Conservation (phyloP, 2,329 filamentous ascomycete species). For the Diaporthe helianthi region DNA sequence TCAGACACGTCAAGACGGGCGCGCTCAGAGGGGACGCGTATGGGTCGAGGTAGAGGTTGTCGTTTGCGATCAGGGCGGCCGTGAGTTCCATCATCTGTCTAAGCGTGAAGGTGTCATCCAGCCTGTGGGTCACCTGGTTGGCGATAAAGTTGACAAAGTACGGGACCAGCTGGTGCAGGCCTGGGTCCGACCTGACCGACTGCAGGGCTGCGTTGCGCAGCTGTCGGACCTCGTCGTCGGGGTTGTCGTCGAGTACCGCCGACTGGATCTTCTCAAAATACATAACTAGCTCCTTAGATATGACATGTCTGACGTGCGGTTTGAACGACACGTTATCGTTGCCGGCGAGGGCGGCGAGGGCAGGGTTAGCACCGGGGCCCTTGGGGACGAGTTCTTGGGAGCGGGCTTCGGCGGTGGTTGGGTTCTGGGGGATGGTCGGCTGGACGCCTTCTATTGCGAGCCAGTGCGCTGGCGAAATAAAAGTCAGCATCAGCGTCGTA, state of each 20-base stretch:
- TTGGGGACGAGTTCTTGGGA: conserved; percentile 88
- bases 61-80: conserved; percentile 83
- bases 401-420: conserved; percentile 82
- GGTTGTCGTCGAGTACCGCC: conserved; percentile 86
- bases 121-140: conserved; percentile 92
- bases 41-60: conserved; percentile 74
- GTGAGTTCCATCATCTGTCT: conserved; percentile 92
- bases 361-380: conserved; percentile 85
- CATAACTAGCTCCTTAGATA: conserved; percentile 93
- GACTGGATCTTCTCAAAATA: conserved; percentile 96
- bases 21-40: conserved; percentile 75
- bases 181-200: conserved; percentile 86
- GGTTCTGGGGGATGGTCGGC: conserved; percentile 95
- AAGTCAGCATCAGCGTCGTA: conserved; percentile 32
- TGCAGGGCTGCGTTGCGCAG: conserved; percentile 85
- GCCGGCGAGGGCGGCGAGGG: conserved; percentile 81
- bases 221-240: conserved; percentile 74
- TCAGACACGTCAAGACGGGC: conserved; percentile 88
- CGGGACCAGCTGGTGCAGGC: conserved; percentile 91
- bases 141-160: conserved; percentile 97
- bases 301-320: conserved; percentile 91
- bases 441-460: conserved; percentile 97
- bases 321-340: conserved; percentile 85
- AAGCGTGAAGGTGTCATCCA: conserved; percentile 88
- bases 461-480: conserved; percentile 77